Evolutionary conservation across 495 filamentous ascomycete genomes (phyloP), one percentile per base, ranked within the genome.

Genomic region (Penicillium soppii): DNA sequence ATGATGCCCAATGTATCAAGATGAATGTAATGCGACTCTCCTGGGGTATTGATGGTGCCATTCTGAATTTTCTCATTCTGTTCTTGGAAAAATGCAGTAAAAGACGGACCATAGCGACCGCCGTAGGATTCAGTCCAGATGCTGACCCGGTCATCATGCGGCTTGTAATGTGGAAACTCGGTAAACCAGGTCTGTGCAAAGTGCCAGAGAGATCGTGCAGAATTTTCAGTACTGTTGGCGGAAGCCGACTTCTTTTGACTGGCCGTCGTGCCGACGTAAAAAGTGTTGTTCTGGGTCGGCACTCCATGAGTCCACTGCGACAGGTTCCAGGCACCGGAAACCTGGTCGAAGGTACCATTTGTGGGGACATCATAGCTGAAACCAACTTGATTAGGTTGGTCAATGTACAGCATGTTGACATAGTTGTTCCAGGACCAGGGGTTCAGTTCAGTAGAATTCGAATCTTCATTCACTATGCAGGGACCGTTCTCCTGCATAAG

Each of bases 91-190:
- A 82, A 89, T 13, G 79, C 72, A 29, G 81, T 77, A 54, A 85
- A 87, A 1, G 81, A 70, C 0, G 85, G 86, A 0, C 83, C 86
- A 39, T 87, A 88, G 25, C 83, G 83, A 1, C 84, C 84, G 10
- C 86, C 85, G 52, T 88, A 88, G 13, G 78, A 81, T 57, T 80
- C 78, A 0, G 75, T 77, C 69, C 70, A 72, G 43, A 83, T 75
- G 53, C 70, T 79, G 26, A 87, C 76, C 1, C 75, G 64, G 21
- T 80, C 72, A 47, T 82, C 69, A 41, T 73, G 72, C 1, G 81
- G 81, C 49, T 79, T 76, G 58, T 83, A 82, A 22, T 68, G 66
- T 0, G 77, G 79, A 46, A 82, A 82, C 36, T 79, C 75, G 16
- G 71, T 56, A 52, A 82, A 78, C 78, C 79, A 82, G 9, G 71